These are phyloP conservation scores for Fusarium torulosum DNA, from an alignment of 2,329 filamentous ascomycete genomes.

Conservation along the genomic window DNA sequence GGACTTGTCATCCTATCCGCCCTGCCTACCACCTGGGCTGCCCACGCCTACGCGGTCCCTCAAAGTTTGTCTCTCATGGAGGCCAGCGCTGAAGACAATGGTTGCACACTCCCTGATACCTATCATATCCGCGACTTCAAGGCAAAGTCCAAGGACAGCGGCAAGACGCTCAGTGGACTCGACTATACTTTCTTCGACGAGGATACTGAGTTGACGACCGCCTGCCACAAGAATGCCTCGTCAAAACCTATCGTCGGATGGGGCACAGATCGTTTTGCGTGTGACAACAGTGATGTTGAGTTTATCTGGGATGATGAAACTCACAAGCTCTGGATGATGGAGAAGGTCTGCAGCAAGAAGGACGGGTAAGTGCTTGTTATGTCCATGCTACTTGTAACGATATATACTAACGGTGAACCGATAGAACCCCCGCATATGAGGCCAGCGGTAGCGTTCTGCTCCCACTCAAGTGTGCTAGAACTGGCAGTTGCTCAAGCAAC, in stretches of 20 bases:
- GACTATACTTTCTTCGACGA: slow-evolving; percentile 59
- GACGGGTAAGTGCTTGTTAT: slow-evolving; percentile 51
- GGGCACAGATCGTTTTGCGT: slow-evolving; percentile 56
- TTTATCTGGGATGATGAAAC: slow-evolving; percentile 57
- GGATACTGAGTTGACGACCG: slow-evolving; percentile 56
- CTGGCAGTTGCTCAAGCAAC: slow-evolving; percentile 47
- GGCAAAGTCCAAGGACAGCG: slow-evolving; percentile 52
- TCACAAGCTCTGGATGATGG: slow-evolving; percentile 57
- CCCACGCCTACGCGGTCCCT: slow-evolving; percentile 48
- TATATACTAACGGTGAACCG: slow-evolving; percentile 8
- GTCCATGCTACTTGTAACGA: neutral
- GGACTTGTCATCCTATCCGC: slow-evolving; percentile 40
- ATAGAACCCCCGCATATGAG: slow-evolving; percentile 49
- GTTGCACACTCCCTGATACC: slow-evolving; percentile 55
- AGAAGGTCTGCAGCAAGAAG: slow-evolving; percentile 57
- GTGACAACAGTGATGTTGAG: slow-evolving; percentile 56
- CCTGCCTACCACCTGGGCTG: slow-evolving; percentile 41
- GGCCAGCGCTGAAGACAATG: slow-evolving; percentile 38
- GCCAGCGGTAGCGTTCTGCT: slow-evolving; percentile 49
- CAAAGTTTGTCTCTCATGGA: slow-evolving; percentile 45
- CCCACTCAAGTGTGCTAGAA: slow-evolving; percentile 37
- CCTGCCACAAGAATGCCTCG: slow-evolving; percentile 59
- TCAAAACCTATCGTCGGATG: slow-evolving; percentile 50
- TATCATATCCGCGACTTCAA: slow-evolving; percentile 57
- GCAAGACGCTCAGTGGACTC: slow-evolving; percentile 50